Evolutionary conservation across 129 eudicot genomes (phyloP), one percentile per base, ranked within the genome.

Genomic region (Flaveria trinervia): DNA sequence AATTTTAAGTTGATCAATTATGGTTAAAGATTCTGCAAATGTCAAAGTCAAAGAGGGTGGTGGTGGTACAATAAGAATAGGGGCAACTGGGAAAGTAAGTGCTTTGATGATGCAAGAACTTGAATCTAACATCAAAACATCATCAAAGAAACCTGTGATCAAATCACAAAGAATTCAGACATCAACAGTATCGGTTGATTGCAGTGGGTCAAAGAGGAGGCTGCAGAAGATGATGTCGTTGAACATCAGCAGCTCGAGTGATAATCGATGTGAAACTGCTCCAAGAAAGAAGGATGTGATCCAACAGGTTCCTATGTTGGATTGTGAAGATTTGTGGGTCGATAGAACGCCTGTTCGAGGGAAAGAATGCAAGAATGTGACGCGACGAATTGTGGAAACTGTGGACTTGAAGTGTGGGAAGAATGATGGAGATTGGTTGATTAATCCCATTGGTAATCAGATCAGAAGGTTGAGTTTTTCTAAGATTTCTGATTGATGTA

Each of bases 341-440:
- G 80, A 77, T 68, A 81, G 55, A 51, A 85, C 83, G 11, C 88
- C 88, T 2, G 50, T 45, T 13, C 74, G 81, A 77, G 78, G 59
- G 16, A 64, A 77, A 73, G 65, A 71, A 25, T 65, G 15, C 12
- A 85, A 85, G 82, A 85, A 73, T 48, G 61, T 56, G 75, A 44
- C 68, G 1, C 65, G 68, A 25, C 52, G 80, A 9, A 77, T 85
- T 22, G 88, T 85, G 4, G 85, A 85, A 44, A 69, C 84, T 2
- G 88, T 85, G 75, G 88, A 81, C 54, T 72, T 85, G 66, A 81
- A 65, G 68, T 85, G 88, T 81, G 85, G 88, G 71, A 84, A 68
- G 48, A 50, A 57, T 10, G 80, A 84, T 12, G 66, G 75, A 23
- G 83, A 52, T 45, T 81, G 85, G 88, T 61, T 80, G 20, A 22